Evolutionary conservation across 2,329 filamentous ascomycete genomes (phyloP), one percentile per base, ranked within the genome.

Genomic region (Phialocephala sp.): DNA sequence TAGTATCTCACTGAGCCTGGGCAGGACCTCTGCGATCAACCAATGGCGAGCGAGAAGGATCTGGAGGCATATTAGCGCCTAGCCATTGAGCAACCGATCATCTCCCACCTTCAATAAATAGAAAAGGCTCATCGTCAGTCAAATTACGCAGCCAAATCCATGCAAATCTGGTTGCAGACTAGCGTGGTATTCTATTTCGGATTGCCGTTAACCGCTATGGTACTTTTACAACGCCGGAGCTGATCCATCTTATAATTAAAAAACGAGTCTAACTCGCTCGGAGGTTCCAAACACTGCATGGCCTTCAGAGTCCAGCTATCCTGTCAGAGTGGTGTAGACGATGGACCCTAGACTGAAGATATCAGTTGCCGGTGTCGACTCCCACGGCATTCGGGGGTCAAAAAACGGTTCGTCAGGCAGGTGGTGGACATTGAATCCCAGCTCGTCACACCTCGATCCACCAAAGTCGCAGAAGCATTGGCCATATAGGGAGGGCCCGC

Each of bases 1-100:
- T 64, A 69, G 61, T 72, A 71, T 35, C 60, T 75, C 32, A 70
- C 67, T 58, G 72, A 69, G 39, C 67, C 70, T 14, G 67, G 69
- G 11, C 63, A 66, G 43, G 60, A 69, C 47, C 59, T 74, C 47
- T 65, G 56, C 20, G 60, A 63, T 54, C 67, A 69, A 37, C 66
- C 69, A 56, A 60, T 76, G 9, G 71, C 70, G 50, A 75, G 75
- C 63, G 73, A 77, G 57, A 66, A 71, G 60, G 76, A 76, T 59
- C 69, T 76, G 8, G 71, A 75, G 63, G 60, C 24, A 65, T 76
- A 75, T 66, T 67, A 76, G 60, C 70, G 73, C 65, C 43, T 74
- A 45, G 72, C 71, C 18, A 70, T 77, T 57, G 73, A 76, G 62
- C 64, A 73, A 47, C 68, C 73, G 62, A 74, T 77, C 14, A 71